phyloP scores from a whole-genome alignment of 2,329 filamentous ascomycete genomes.

The Paradendryphiella salina region DNA sequence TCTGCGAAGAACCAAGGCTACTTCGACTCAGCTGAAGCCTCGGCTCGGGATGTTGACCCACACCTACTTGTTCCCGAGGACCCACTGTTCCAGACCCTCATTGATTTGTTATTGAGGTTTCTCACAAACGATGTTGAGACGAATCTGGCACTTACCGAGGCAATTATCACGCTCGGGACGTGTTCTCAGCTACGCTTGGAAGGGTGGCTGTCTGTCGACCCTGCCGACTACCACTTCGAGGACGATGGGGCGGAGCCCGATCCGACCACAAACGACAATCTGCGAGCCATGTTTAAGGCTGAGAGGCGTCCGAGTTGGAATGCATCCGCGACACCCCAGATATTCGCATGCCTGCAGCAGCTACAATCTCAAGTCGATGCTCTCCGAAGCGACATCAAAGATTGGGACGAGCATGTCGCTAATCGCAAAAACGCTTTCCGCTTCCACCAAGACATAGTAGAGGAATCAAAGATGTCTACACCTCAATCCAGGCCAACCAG shows the following conservation, averaged over 20 bases:
- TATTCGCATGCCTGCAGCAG: conserved; percentile 49
- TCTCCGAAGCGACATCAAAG: conserved; percentile 51
- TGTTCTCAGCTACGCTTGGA: conserved; percentile 85
- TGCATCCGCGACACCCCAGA: conserved; percentile 42
- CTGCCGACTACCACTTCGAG: conserved; percentile 51
- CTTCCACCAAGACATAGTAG: conserved; percentile 51
- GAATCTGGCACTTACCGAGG: conserved; percentile 84
- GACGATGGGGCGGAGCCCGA: conserved; percentile 28
- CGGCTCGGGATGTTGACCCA: conserved; percentile 66
- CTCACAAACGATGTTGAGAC: conserved; percentile 90
- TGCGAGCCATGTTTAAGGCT: conserved; percentile 43
- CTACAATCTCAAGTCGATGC: conserved; percentile 50
- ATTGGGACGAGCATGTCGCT: conserved; percentile 54
- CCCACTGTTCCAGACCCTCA: conserved; percentile 56
- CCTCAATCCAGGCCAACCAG: conserved; percentile 32
- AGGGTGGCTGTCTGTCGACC: conserved; percentile 83
- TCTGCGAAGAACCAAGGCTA: conserved; percentile 57
- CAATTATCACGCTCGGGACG: conserved; percentile 77
- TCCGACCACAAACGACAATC: conserved; percentile 33
- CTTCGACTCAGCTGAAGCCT: conserved; percentile 51
- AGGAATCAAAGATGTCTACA: conserved; percentile 43
- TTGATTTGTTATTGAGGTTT: conserved; percentile 72
- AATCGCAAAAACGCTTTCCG: conserved; percentile 56
- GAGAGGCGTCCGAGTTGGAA: conserved; percentile 45
- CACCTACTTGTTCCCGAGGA: conserved; percentile 64